Percentiles rank a stretch among this genome's conserved stretches.
phyloP scores from a whole-genome alignment of 176 grass and related monocot species.

The Elaeis guineensis region DNA sequence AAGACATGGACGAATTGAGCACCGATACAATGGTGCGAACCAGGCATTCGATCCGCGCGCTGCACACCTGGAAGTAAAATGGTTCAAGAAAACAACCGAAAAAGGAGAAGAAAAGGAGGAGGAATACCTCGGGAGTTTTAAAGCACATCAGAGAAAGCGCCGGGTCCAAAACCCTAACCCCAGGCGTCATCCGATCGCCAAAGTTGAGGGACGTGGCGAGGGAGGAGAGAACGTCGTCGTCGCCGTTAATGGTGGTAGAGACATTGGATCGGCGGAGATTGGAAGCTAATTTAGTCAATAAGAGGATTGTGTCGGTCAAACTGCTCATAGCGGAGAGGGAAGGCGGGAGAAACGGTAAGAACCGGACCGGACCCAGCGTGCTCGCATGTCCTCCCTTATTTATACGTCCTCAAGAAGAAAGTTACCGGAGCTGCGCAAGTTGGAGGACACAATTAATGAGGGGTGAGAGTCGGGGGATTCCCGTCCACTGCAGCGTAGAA shows the following conservation, averaged over 20 bases:
- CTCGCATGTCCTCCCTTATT: too few relatives aligned
- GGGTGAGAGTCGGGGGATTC: too few relatives aligned
- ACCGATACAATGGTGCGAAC: slow-evolving; percentile 40
- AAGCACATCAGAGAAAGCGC: slow-evolving; percentile 90
- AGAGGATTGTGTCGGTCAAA: neutral
- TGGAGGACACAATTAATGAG: too few relatives aligned
- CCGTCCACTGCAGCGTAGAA: too few relatives aligned
- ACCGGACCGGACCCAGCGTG: too few relatives aligned
- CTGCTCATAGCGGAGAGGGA: too few relatives aligned
- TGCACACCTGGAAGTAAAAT: slow-evolving; percentile 36
- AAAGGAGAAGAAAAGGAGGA: neutral
- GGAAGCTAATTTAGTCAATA: slow-evolving; percentile 38
- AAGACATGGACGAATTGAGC: slow-evolving; percentile 44
- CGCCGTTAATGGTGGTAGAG: neutral
- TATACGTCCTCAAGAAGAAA: too few relatives aligned
- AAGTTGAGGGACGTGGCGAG: slow-evolving; percentile 49
- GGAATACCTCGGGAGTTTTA: slow-evolving; percentile 34
- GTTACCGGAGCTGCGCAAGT: too few relatives aligned
- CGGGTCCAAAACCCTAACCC: slow-evolving; percentile 53
- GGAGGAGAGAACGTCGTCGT: slow-evolving; percentile 29
- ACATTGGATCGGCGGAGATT: slow-evolving; percentile 4
- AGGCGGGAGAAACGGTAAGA: too few relatives aligned
- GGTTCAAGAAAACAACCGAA: neutral
- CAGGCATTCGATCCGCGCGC: slow-evolving; percentile 36
- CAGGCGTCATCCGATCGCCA: slow-evolving; percentile 9